Evolutionary conservation across 75 land plant genomes (phyloP).

Genomic region (Picea glauca): DNA sequence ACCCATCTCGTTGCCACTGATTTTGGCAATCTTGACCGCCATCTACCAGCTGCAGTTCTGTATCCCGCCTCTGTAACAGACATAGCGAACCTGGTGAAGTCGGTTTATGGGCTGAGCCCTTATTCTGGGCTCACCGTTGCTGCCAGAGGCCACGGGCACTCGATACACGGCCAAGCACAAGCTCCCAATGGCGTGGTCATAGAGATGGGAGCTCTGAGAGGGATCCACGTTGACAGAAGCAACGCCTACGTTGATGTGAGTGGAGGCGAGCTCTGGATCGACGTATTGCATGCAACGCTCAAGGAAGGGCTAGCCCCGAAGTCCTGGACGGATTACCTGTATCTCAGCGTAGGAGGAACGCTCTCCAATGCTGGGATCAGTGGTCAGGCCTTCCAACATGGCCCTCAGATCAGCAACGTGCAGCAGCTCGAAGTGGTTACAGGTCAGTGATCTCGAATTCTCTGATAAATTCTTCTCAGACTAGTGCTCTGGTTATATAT

Average conservation of each 20-base stretch:
- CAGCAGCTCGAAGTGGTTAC: conserved; percentile 66
- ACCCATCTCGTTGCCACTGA: conserved; percentile 35
- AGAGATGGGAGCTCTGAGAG: conserved; percentile 21
- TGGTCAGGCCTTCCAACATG: conserved; percentile 76
- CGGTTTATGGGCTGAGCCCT: conserved; percentile 22
- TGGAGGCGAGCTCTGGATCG: conserved; percentile 79
- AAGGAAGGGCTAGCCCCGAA: conserved; percentile 56
- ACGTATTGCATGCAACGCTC: conserved; percentile 50
- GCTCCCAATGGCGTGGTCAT: conserved; percentile 37
- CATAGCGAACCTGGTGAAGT: conserved; percentile 28
- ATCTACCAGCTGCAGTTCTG: conserved; percentile 41
- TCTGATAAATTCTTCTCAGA: background rate
- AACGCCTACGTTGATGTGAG: conserved; percentile 44
- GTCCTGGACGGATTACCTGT: conserved; percentile 74
- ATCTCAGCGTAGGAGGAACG: conserved; percentile 68
- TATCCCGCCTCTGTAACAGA: conserved; percentile 53
- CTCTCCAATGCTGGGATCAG: conserved; percentile 75
- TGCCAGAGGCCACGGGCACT: conserved; percentile 70
- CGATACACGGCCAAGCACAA: conserved; percentile 81
- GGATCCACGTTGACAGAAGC: conserved; percentile 14
- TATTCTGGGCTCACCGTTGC: conserved; percentile 38
- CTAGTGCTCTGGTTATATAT: background rate
- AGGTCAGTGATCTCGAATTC: conserved; percentile 22
- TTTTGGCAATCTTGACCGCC: conserved; percentile 37
- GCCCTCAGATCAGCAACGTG: conserved; percentile 77